These are phyloP conservation scores for Geotrichum fermentans DNA, from an alignment of 1,139 yeast genomes.

Conservation along the genomic window DNA sequence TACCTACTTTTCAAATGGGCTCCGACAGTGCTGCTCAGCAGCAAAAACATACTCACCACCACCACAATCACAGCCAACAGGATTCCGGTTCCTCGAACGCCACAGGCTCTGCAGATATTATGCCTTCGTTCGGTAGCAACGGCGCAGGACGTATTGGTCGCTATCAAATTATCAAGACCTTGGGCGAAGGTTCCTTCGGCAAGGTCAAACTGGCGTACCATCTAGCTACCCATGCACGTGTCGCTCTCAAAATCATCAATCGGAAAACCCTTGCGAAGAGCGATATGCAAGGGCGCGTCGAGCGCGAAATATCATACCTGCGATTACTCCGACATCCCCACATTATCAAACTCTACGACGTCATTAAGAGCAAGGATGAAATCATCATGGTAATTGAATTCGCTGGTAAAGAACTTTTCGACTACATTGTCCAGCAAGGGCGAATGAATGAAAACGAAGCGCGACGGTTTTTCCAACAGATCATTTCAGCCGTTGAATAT, in stretches of 20 bases:
- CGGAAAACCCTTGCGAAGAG: slow-evolving; percentile 89
- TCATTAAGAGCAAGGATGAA: slow-evolving; percentile 91
- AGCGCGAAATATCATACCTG: slow-evolving; percentile 87
- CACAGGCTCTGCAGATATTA: slow-evolving; percentile 22
- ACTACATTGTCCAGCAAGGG: slow-evolving; percentile 91
- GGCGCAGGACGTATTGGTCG: slow-evolving; percentile 61
- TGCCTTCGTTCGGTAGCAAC: slow-evolving; percentile 27
- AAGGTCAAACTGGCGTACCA: slow-evolving; percentile 95
- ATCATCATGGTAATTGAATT: slow-evolving; percentile 96
- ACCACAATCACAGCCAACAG: neutral
- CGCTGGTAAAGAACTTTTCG: slow-evolving; percentile 94
- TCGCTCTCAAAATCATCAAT: slow-evolving; percentile 91
- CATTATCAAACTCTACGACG: slow-evolving; percentile 92
- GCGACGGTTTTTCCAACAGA: slow-evolving; percentile 91
- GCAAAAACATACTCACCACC: neutral
- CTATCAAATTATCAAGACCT: slow-evolving; percentile 87
- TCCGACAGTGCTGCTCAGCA: neutral
- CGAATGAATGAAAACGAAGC: slow-evolving; percentile 95
- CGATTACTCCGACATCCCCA: slow-evolving; percentile 92
- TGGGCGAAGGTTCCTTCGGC: slow-evolving; percentile 97
- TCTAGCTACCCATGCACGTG: slow-evolving; percentile 85
- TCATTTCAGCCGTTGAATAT: slow-evolving; percentile 95
- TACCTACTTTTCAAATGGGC: neutral
- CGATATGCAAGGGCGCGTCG: slow-evolving; percentile 97
- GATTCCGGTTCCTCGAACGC: neutral